phyloP scores from a whole-genome alignment of 768 basidiomycete genomes.

The Mycena pura region DNA sequence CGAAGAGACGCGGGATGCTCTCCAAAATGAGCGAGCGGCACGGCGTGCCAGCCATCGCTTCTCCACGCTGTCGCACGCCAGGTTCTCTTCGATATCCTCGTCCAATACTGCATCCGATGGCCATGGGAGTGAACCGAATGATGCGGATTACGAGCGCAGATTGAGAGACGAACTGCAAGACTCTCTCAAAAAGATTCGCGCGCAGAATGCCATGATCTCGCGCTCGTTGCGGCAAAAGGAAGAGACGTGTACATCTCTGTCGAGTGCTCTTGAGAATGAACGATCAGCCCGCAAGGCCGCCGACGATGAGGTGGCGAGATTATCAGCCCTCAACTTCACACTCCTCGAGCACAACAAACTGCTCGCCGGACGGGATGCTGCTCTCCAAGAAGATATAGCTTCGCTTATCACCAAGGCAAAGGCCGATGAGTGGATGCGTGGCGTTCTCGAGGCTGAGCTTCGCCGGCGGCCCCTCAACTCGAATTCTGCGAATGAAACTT shows the following conservation, averaged over 20 bases:
- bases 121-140: constrained; percentile 22
- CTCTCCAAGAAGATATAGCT: constrained; percentile 31
- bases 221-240: constrained; percentile 30
- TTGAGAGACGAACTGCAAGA: constrained; percentile 31
- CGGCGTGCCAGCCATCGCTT: constrained; percentile 21
- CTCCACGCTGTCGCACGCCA: constrained; percentile 23
- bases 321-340: constrained; percentile 30
- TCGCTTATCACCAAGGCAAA: constrained; percentile 31
- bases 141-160: constrained; percentile 31
- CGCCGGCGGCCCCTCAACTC: constrained; percentile 10
- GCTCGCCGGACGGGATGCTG: constrained; percentile 31
- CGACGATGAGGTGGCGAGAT: constrained; percentile 26
- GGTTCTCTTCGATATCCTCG: constrained; percentile 25
- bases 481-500: neutral
- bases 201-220: constrained; percentile 32
- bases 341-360: constrained; percentile 36
- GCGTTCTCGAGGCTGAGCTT: constrained; percentile 29
- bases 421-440: constrained; percentile 32
- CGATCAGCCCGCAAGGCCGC: constrained; percentile 24
- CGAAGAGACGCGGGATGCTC: constrained; percentile 27
- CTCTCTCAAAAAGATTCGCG: constrained; percentile 33
- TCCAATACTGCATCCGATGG: constrained; percentile 14
- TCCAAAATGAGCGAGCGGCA: constrained; percentile 29
- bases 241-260: constrained; percentile 25
- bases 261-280: constrained; percentile 29